Conservation (phyloP, 2,329 filamentous ascomycete species). For the Neofusicoccum umdonicola region DNA sequence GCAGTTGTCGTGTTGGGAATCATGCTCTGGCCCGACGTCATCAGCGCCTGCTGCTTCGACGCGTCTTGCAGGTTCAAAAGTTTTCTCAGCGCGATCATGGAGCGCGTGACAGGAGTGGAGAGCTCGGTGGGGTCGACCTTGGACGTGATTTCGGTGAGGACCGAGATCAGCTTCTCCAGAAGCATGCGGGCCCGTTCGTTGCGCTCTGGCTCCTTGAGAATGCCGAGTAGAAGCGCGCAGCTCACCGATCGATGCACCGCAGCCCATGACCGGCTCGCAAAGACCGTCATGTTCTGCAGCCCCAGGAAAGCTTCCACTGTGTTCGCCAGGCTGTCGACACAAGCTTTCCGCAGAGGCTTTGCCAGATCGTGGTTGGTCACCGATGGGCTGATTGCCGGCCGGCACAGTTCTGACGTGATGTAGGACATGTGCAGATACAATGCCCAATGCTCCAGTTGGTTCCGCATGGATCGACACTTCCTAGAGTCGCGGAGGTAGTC, state of each 20-base stretch:
- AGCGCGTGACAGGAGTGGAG: constrained; percentile 47
- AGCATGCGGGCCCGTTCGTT: constrained; percentile 47
- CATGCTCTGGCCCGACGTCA: constrained; percentile 4
- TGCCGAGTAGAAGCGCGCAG: constrained; percentile 45
- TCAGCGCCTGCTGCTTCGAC: constrained; percentile 27
- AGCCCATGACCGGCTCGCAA: constrained; percentile 44
- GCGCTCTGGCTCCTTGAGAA: constrained; percentile 51
- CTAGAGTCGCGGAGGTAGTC: constrained; percentile 57
- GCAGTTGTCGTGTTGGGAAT: constrained; percentile 22
- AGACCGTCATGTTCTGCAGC: constrained; percentile 51
- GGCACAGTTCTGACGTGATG: constrained; percentile 61
- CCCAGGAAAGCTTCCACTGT: constrained; percentile 62
- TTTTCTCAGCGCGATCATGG: constrained; percentile 45
- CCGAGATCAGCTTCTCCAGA: constrained; percentile 46
- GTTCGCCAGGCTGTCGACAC: constrained; percentile 55
- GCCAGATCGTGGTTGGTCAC: constrained; percentile 44
- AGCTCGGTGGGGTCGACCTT: constrained; percentile 48
- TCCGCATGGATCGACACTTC: constrained; percentile 46
- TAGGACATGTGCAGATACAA: constrained; percentile 62
- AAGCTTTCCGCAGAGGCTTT: constrained; percentile 53
- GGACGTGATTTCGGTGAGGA: constrained; percentile 47
- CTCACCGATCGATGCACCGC: constrained; percentile 45
- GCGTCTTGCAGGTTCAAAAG: constrained; percentile 37
- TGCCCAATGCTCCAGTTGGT: constrained; percentile 60
- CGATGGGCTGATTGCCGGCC: constrained; percentile 57